These are phyloP conservation scores for Nakaseomyces delphensis DNA, from an alignment of 1,139 yeast genomes.

Conservation along the genomic window DNA sequence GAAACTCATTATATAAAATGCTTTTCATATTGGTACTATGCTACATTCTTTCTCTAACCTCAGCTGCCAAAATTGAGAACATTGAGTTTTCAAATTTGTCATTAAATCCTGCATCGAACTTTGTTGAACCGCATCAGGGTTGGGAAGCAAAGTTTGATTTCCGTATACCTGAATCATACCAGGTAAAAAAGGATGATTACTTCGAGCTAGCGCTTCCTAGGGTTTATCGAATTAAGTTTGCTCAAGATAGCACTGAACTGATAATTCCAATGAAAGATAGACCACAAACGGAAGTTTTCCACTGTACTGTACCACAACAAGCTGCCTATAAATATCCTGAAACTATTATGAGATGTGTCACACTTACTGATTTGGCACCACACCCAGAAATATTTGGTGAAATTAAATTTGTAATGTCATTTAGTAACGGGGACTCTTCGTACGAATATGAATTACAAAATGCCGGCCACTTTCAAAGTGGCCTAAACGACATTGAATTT, in stretches of 20 bases:
- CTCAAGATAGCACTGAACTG: slow-evolving; percentile 13
- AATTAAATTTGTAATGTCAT: slow-evolving; percentile 26
- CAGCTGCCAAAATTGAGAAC: slow-evolving; percentile 15
- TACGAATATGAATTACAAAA: slow-evolving; percentile 27
- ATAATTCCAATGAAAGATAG: slow-evolving; percentile 21
- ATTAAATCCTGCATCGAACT: slow-evolving; percentile 18
- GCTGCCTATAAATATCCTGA: slow-evolving; percentile 28
- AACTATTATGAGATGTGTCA: slow-evolving; percentile 28
- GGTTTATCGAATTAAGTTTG: slow-evolving; percentile 32
- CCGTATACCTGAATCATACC: slow-evolving; percentile 17
- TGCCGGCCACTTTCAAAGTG: slow-evolving; percentile 25
- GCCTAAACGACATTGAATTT: slow-evolving; percentile 19
- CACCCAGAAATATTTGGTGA: slow-evolving; percentile 24
- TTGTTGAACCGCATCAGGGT: slow-evolving; percentile 26
- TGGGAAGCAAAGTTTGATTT: slow-evolving; percentile 31
- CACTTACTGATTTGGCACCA: slow-evolving; percentile 19
- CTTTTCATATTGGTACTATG: neutral
- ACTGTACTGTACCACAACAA: slow-evolving; percentile 30
- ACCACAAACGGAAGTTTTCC: slow-evolving; percentile 17
- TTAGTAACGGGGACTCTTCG: slow-evolving; percentile 31
- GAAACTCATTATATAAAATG: neutral
- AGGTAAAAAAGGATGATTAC: slow-evolving; percentile 23
- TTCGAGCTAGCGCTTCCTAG: slow-evolving; percentile 26
- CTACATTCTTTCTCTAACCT: neutral
- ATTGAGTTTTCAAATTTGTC: slow-evolving; percentile 19